Evolutionary conservation across 805 yeast genomes (phyloP).

Genomic region (Lipomyces lipofer): DNA sequence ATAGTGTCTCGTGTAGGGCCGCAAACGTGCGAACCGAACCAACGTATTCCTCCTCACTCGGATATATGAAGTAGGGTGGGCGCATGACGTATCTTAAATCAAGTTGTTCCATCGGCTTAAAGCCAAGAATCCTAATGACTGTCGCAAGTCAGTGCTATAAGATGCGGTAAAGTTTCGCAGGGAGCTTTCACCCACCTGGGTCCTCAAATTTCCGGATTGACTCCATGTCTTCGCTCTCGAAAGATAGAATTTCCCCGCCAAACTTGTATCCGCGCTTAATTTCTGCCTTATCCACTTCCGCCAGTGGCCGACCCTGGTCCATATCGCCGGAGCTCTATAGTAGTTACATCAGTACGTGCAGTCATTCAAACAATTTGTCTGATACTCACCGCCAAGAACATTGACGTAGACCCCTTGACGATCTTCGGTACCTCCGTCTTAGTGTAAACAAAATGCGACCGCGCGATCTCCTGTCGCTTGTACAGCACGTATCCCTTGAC

Average conservation of each 20-base stretch:
- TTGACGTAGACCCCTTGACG: not conserved
- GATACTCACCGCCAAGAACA: not conserved
- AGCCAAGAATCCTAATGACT: conserved; percentile 68
- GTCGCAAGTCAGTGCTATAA: too few relatives aligned
- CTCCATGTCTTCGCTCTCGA: conserved; percentile 43
- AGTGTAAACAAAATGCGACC: conserved; percentile 52
- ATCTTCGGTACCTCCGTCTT: conserved; percentile 8
- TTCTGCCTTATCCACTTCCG: conserved; percentile 31
- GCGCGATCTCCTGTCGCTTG: conserved; percentile 52
- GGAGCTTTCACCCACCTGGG: too few relatives aligned
- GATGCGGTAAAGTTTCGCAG: not conserved
- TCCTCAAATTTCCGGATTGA: conserved; percentile 41
- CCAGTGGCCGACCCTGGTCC: too few relatives aligned
- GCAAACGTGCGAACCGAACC: conserved; percentile 71
- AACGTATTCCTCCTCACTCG: conserved; percentile 57
- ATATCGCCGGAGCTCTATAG: too few relatives aligned
- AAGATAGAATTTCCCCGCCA: conserved; percentile 50
- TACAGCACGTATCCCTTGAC: conserved; percentile 71
- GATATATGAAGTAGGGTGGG: conserved; percentile 64
- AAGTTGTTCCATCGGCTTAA: conserved; percentile 49
- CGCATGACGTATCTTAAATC: conserved; percentile 54
- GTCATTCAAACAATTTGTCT: not conserved
- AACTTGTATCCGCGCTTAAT: conserved; percentile 45
- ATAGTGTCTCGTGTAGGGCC: conserved; percentile 63
- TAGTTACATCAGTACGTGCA: not conserved